phyloP scores from a whole-genome alignment of 768 basidiomycete species.

The Astraeus odoratus region DNA sequence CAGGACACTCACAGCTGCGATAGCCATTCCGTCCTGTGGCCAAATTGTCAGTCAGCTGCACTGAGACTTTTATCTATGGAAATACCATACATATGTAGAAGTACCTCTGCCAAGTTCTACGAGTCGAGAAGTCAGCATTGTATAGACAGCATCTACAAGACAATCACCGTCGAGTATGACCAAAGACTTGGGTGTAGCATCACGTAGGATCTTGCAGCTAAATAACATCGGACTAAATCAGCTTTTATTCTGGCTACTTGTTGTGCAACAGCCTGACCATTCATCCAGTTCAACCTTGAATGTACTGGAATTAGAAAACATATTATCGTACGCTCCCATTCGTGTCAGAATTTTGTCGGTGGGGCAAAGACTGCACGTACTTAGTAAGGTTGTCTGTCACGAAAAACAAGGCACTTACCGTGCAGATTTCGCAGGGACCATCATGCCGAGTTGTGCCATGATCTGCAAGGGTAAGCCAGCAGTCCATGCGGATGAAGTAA shows the following conservation, averaged over 20 bases:
- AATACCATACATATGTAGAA: conserved; percentile 68
- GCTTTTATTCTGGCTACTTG: not conserved
- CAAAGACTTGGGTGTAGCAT: conserved; percentile 89
- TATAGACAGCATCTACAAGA: not conserved
- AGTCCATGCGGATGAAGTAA: not conserved
- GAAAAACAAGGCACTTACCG: conserved; percentile 36
- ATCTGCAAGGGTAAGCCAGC: conserved; percentile 38
- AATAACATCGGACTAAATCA: not conserved
- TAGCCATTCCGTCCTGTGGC: conserved; percentile 92
- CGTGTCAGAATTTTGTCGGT: conserved; percentile 90
- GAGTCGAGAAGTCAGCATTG: conserved; percentile 7
- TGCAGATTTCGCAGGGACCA: conserved; percentile 81
- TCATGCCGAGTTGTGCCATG: conserved; percentile 95
- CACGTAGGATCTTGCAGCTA: conserved; percentile 88
- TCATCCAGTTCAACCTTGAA: conserved; percentile 99
- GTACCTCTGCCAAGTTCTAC: conserved; percentile 92
- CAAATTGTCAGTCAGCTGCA: not conserved
- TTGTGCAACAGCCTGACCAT: conserved; percentile 47
- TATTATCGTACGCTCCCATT: conserved; percentile 98
- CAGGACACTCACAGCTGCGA: conserved; percentile 63
- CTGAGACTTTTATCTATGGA: conserved; percentile 7
- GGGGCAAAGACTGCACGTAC: conserved; percentile 59
- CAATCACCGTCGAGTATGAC: conserved; percentile 88
- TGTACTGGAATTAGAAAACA: conserved; percentile 90
- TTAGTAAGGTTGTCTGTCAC: conserved; percentile 3